These are phyloP conservation scores for Thermothielavioides terrestris DNA, from an alignment of 495 filamentous ascomycete species.

Conservation along the genomic window DNA sequence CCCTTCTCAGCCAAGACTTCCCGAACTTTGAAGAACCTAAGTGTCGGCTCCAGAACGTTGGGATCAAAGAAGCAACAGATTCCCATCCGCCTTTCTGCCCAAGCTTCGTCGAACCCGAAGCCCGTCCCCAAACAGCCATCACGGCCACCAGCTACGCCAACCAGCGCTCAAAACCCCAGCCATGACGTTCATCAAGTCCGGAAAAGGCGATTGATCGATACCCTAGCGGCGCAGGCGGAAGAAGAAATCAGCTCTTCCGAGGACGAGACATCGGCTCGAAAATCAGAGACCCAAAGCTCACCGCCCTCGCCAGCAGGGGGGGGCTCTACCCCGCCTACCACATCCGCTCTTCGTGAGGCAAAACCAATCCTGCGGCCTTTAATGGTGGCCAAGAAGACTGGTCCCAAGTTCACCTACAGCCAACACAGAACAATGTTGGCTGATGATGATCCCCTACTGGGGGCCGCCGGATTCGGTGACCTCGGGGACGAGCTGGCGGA, in stretches of 20 bases:
- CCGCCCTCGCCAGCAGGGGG: conserved; percentile 5
- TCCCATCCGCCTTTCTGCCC: conserved; percentile 30
- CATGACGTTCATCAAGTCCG: conserved; percentile 13
- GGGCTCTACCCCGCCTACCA: conserved; percentile 12
- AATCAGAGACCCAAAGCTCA: background rate
- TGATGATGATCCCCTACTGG: conserved; percentile 33
- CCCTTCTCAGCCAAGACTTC: conserved; percentile 26
- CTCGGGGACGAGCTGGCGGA: conserved; percentile 23
- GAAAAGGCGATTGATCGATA: conserved; percentile 47
- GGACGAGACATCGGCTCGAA: conserved; percentile 8
- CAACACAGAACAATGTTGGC: conserved; percentile 41
- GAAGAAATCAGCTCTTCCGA: conserved; percentile 15
- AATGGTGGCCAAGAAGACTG: conserved; percentile 17
- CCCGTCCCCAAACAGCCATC: conserved; percentile 9
- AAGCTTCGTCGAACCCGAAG: conserved; percentile 4
- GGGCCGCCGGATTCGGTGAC: conserved; percentile 16
- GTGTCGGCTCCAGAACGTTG: conserved; percentile 11
- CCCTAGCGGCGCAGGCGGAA: conserved; percentile 39
- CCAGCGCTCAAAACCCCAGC: background rate
- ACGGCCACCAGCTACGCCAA: background rate
- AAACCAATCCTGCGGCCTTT: conserved; percentile 11
- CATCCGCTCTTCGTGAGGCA: background rate
- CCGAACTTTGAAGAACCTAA: conserved; percentile 19
- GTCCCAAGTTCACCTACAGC: conserved; percentile 40
- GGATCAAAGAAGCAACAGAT: conserved; percentile 24